These are phyloP conservation scores for Vanilla planifolia DNA, from an alignment of 106 monocot species.

Conservation along the genomic window DNA sequence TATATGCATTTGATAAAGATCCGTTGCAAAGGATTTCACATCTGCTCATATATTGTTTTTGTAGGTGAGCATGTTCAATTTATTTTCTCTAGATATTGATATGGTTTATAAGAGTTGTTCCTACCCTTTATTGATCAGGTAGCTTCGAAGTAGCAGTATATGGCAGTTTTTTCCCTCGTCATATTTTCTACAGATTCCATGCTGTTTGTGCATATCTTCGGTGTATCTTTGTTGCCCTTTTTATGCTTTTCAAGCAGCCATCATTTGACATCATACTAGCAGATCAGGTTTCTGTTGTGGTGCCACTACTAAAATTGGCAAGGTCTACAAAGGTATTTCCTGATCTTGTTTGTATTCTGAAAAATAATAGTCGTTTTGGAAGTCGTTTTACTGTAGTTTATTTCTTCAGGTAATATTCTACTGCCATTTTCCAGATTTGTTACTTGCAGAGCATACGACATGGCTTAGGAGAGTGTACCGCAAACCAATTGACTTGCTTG, in stretches of 20 bases:
- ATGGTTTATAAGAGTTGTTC: neutral
- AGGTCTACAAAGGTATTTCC: neutral
- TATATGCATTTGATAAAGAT: too few relatives aligned
- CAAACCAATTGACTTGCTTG: slow-evolving; percentile 86
- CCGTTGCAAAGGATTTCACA: too few relatives aligned
- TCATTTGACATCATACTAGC: slow-evolving; percentile 74
- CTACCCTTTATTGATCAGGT: slow-evolving; percentile 42
- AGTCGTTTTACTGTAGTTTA: neutral
- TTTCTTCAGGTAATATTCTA: slow-evolving; percentile 76
- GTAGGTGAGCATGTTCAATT: neutral
- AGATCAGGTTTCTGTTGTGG: slow-evolving; percentile 86
- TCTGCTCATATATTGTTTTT: too few relatives aligned
- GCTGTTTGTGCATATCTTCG: slow-evolving; percentile 85
- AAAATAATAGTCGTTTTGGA: neutral
- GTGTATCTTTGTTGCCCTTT: slow-evolving; percentile 83
- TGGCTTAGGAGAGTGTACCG: slow-evolving; percentile 67
- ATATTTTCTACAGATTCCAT: slow-evolving; percentile 82
- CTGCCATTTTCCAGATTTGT: slow-evolving; percentile 96
- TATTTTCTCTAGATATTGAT: neutral
- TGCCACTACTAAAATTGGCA: slow-evolving; percentile 71
- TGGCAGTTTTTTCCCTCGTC: slow-evolving; percentile 89
- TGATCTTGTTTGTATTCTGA: neutral
- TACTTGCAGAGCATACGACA: slow-evolving; percentile 84
- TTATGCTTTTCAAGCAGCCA: slow-evolving; percentile 73
- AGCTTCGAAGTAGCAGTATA: slow-evolving; percentile 75